Conservation (phyloP, 805 yeast species). For the Saccharomycopsis synnaedendra region DNA sequence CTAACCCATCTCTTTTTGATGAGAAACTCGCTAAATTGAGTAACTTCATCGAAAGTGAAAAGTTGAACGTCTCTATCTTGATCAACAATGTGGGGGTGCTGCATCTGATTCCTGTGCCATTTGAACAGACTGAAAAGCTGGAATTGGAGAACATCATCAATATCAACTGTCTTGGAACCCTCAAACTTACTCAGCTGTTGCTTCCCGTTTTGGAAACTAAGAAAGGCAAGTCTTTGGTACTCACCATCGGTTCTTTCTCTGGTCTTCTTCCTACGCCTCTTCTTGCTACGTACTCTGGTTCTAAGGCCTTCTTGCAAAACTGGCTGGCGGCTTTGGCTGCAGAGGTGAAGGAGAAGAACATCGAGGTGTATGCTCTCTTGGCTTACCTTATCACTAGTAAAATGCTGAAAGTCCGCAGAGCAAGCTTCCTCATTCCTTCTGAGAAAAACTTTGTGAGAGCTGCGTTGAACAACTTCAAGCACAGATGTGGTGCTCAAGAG, state of each 20-base stretch:
- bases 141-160: constrained; percentile 77
- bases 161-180: constrained; percentile 75
- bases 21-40: constrained; percentile 1
- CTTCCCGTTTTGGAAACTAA: constrained; percentile 52
- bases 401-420: constrained; percentile 84
- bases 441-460: constrained; percentile 74
- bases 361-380: constrained; percentile 79
- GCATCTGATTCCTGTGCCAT: constrained; percentile 92
- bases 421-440: constrained; percentile 67
- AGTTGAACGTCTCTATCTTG: constrained; percentile 58
- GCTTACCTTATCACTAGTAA: constrained; percentile 90
- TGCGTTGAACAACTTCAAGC: constrained; percentile 59
- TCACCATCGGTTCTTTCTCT: constrained; percentile 92
- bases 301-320: constrained; percentile 86
- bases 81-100: constrained; percentile 92
- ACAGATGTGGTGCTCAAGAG: constrained; percentile 88
- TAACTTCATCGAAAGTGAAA: constrained; percentile 22
- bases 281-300: constrained; percentile 90
- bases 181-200: constrained; percentile 71
- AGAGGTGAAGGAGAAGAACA: constrained; percentile 54
- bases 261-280: constrained; percentile 89
- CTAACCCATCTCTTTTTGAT: constrained; percentile 21
- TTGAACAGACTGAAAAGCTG: constrained; percentile 60
- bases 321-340: constrained; percentile 89
- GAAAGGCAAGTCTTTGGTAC: constrained; percentile 51